phyloP scores from a whole-genome alignment of 345 rosid species.

The Gynandropsis gynandra region DNA sequence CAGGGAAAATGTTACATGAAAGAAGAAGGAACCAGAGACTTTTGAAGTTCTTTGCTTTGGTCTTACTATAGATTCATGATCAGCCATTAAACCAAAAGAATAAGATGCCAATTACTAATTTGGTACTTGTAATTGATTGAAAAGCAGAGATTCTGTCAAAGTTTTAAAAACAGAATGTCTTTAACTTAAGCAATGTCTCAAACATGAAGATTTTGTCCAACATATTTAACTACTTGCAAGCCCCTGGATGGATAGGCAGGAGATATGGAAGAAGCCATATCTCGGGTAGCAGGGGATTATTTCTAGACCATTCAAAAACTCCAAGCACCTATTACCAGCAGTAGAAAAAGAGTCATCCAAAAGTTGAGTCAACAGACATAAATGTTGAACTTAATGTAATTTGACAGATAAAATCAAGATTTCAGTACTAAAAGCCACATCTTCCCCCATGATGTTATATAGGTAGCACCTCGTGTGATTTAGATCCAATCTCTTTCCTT shows the following conservation, averaged over 20 bases:
- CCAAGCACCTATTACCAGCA: too few relatives aligned
- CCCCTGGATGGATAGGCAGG: slow-evolving; percentile 99
- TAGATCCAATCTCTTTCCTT: slow-evolving; percentile 79
- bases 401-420: too few relatives aligned
- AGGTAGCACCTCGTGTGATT: slow-evolving; percentile 89
- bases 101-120: not conserved
- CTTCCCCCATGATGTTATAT: slow-evolving; percentile 91
- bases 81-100: slow-evolving; percentile 1
- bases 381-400: too few relatives aligned
- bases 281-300: too few relatives aligned
- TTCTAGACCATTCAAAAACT: too few relatives aligned
- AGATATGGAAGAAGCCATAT: too few relatives aligned
- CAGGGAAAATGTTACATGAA: too few relatives aligned
- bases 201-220: slow-evolving; percentile 3
- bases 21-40: too few relatives aligned
- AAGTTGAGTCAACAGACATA: too few relatives aligned
- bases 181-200: slow-evolving; percentile 7
- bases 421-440: slow-evolving; percentile 98
- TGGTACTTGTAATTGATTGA: not conserved
- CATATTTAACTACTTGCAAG: slow-evolving; percentile 14
- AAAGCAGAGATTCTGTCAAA: not conserved
- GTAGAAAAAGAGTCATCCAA: too few relatives aligned
- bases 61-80: not conserved
- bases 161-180: not conserved
- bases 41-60: not conserved